Evolutionary conservation across 2,329 filamentous ascomycete genomes (phyloP).

Genomic region (Domatiomyces globalis): DNA sequence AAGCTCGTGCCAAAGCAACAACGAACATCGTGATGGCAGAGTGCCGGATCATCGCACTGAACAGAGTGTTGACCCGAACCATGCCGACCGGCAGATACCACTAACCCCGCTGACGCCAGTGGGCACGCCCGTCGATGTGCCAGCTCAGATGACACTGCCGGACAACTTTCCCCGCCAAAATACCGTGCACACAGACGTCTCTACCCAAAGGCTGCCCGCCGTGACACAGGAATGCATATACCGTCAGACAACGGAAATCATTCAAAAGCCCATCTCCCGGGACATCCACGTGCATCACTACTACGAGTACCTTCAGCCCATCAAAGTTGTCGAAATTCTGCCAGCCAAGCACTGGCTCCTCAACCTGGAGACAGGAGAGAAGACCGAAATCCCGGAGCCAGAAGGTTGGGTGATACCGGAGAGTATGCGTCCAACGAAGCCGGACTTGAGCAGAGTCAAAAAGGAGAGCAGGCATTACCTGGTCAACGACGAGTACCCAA

Average conservation of each 20-base stretch:
- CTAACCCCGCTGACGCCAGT: background rate
- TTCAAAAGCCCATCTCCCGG: background rate
- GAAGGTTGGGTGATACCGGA: slow-evolving; percentile 14
- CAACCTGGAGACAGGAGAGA: slow-evolving; percentile 12
- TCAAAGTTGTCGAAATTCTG: slow-evolving; percentile 23
- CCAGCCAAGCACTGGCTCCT: slow-evolving; percentile 23
- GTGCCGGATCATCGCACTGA: background rate
- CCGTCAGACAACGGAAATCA: slow-evolving; percentile 14
- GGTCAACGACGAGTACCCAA: slow-evolving; percentile 15
- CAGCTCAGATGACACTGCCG: slow-evolving; percentile 8
- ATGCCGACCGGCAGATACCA: background rate
- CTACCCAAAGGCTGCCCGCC: slow-evolving; percentile 12
- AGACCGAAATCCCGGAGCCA: slow-evolving; percentile 14
- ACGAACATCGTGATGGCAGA: too few relatives aligned
- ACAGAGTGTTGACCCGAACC: background rate
- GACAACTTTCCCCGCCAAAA: slow-evolving; percentile 7
- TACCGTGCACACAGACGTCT: slow-evolving; percentile 10
- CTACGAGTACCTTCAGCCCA: slow-evolving; percentile 22
- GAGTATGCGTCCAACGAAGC: slow-evolving; percentile 6
- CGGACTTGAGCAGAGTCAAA: slow-evolving; percentile 7
- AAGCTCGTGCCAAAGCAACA: too few relatives aligned
- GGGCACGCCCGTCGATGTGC: background rate
- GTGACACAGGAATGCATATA: slow-evolving; percentile 23
- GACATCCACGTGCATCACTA: slow-evolving; percentile 8
- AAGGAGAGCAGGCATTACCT: slow-evolving; percentile 12